These are phyloP conservation scores for Trichoderma arundinaceum DNA, from an alignment of 2,329 filamentous ascomycete genomes.

Conservation along the genomic window DNA sequence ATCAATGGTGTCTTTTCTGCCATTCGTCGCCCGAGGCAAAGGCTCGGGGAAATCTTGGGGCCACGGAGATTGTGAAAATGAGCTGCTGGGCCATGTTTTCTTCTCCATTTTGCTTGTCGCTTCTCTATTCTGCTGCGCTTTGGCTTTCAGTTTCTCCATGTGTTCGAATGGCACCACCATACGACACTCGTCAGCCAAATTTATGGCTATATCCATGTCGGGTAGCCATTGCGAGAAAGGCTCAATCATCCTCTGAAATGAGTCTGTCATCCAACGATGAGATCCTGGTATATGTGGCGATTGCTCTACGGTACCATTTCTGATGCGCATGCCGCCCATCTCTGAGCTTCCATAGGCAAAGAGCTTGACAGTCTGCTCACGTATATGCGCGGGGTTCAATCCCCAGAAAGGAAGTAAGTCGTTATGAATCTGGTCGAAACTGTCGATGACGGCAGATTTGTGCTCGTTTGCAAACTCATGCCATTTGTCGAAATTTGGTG, in stretches of 20 bases:
- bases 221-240: conserved; percentile 72
- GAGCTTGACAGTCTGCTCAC: conserved; percentile 54
- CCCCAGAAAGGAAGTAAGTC: conserved; percentile 80
- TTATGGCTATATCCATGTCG: conserved; percentile 80
- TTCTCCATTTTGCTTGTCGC: background rate
- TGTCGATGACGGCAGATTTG: conserved; percentile 71
- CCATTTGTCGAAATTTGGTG: conserved; percentile 81
- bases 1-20: background rate
- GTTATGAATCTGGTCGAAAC: conserved; percentile 75
- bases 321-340: conserved; percentile 58
- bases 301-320: conserved; percentile 62
- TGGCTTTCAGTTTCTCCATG: conserved; percentile 62
- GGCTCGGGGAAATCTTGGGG: conserved; percentile 32
- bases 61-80: conserved; percentile 31
- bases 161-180: conserved; percentile 63
- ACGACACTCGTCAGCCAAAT: conserved; percentile 69
- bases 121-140: conserved; percentile 47
- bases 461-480: conserved; percentile 70
- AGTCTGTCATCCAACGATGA: conserved; percentile 47
- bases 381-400: conserved; percentile 67
- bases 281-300: conserved; percentile 43
- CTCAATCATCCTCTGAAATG: conserved; percentile 66
- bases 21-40: background rate
- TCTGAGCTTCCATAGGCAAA: conserved; percentile 43
- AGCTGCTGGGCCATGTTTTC: conserved; percentile 9